A percentile compares a stretch with the other conserved stretches of the same genome.
These are phyloP conservation scores for Pichia sp. DNA, from an alignment of 1,139 yeast species.

Conservation along the genomic window DNA sequence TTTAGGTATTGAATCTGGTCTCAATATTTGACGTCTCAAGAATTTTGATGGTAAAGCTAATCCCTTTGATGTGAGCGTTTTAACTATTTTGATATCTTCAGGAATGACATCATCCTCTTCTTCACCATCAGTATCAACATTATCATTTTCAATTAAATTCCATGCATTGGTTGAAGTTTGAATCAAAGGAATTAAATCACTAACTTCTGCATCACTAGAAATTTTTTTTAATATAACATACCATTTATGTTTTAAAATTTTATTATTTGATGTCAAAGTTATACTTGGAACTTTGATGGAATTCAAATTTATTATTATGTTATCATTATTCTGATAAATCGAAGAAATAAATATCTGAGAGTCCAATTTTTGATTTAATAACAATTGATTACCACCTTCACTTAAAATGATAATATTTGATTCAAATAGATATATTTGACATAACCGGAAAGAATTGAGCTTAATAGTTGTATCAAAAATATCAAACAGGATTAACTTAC, in stretches of 20 bases:
- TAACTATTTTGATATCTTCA: slow-evolving; percentile 34
- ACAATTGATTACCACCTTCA: slow-evolving; percentile 28
- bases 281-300: slow-evolving; percentile 42
- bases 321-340: slow-evolving; percentile 27
- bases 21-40: slow-evolving; percentile 35
- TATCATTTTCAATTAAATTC: slow-evolving; percentile 29
- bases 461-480: slow-evolving; percentile 34
- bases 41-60: slow-evolving; percentile 36
- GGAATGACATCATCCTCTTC: slow-evolving; percentile 31
- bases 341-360: slow-evolving; percentile 34
- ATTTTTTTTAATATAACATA: slow-evolving; percentile 28
- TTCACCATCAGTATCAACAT: slow-evolving; percentile 7
- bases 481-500: slow-evolving; percentile 39
- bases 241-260: slow-evolving; percentile 40
- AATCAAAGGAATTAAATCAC: slow-evolving; percentile 32
- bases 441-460: slow-evolving; percentile 34
- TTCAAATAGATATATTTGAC: slow-evolving; percentile 38
- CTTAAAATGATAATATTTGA: slow-evolving; percentile 35
- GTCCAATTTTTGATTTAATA: slow-evolving; percentile 32
- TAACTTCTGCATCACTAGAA: slow-evolving; percentile 13
- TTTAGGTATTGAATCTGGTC: slow-evolving; percentile 38
- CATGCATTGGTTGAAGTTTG: slow-evolving; percentile 51
- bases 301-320: slow-evolving; percentile 35
- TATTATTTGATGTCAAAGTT: slow-evolving; percentile 33
- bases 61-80: slow-evolving; percentile 33